phyloP scores from a whole-genome alignment of 345 rosid species.

The Acer yangbiense region DNA sequence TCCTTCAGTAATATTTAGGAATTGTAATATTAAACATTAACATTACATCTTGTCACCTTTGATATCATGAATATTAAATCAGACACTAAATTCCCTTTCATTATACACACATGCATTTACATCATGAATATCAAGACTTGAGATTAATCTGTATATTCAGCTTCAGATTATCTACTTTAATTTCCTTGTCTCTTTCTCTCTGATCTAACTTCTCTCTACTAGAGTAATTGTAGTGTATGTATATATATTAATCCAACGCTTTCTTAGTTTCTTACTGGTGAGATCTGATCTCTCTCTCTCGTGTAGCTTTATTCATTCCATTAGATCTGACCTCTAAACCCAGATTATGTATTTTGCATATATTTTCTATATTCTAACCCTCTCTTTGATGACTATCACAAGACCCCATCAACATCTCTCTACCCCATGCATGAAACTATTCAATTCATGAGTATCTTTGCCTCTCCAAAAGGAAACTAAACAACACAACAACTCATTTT shows the following conservation, averaged over 20 bases:
- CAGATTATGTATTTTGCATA: background rate
- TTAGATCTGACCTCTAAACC: slow-evolving; percentile 34
- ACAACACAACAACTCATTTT: background rate
- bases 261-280: slow-evolving; percentile 1
- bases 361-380: slow-evolving; percentile 4
- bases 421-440: slow-evolving; percentile 58
- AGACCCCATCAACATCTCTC: slow-evolving; percentile 39
- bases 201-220: background rate
- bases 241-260: background rate
- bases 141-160: slow-evolving; percentile 5
- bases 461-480: slow-evolving; percentile 50
- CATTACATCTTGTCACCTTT: too few species aligned
- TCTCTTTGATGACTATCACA: slow-evolving; percentile 65
- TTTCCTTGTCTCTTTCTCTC: slow-evolving; percentile 24
- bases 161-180: slow-evolving; percentile 27
- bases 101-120: too few species aligned
- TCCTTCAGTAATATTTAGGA: too few species aligned
- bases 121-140: too few species aligned
- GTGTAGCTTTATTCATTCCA: slow-evolving; percentile 21
- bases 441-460: slow-evolving; percentile 45
- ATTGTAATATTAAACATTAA: too few species aligned
- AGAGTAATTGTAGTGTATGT: background rate
- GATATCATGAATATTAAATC: too few species aligned
- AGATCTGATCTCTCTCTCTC: slow-evolving; percentile 8
- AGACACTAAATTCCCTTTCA: too few species aligned